phyloP scores from a whole-genome alignment of 768 basidiomycete genomes.

The Austroboletus festivus region DNA sequence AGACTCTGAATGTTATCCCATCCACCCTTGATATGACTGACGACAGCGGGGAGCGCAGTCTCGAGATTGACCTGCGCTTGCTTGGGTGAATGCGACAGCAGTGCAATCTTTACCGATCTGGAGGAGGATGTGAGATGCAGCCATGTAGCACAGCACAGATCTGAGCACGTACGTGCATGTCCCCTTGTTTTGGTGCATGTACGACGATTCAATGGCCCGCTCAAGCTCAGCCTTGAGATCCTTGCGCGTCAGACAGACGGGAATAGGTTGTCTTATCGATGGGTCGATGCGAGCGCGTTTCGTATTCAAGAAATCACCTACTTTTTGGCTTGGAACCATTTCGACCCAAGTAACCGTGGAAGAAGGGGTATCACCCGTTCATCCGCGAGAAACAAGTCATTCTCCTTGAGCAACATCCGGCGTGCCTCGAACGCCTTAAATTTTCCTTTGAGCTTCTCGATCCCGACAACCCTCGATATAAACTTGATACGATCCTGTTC shows the following conservation, averaged over 20 bases:
- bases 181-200: constrained; percentile 93
- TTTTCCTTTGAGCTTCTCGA: constrained; percentile 92
- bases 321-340: constrained; percentile 97
- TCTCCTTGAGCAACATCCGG: constrained; percentile 79
- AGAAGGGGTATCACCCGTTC: constrained; percentile 85
- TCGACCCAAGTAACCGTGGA: constrained; percentile 81
- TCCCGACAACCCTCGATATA: constrained; percentile 85
- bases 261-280: constrained; percentile 79
- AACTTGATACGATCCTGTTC: constrained; percentile 78
- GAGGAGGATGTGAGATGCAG: neutral
- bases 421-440: constrained; percentile 83
- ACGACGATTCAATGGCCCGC: constrained; percentile 88
- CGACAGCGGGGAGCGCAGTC: constrained; percentile 71
- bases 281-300: neutral
- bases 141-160: neutral
- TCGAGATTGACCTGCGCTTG: constrained; percentile 80
- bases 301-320: constrained; percentile 38
- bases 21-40: constrained; percentile 65
- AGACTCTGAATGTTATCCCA: constrained; percentile 93
- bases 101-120: constrained; percentile 84
- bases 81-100: constrained; percentile 63
- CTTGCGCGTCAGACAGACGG: constrained; percentile 84
- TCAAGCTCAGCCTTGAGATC: constrained; percentile 92
- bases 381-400: constrained; percentile 91
- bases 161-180: constrained; percentile 75